Evolutionary conservation across 495 filamentous ascomycete genomes (phyloP).

Genomic region (Talaromyces wortmannii): DNA sequence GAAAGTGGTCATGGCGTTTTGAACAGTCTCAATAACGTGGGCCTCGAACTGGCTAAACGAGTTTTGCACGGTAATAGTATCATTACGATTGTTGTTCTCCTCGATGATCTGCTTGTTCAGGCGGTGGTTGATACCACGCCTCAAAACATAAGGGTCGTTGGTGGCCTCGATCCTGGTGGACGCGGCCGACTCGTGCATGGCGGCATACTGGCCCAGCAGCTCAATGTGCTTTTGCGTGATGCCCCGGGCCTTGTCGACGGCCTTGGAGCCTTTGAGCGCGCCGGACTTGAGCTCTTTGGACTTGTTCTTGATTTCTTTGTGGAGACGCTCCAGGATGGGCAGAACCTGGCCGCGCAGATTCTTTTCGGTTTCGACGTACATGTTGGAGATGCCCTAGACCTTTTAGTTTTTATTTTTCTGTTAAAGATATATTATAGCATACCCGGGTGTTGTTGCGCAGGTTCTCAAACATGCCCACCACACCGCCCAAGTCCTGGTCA

Average conservation of each 20-base stretch:
- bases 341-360: slow-evolving; percentile 75
- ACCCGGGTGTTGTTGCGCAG: slow-evolving; percentile 86
- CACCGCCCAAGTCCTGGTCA: slow-evolving; percentile 74
- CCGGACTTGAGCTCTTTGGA: slow-evolving; percentile 77
- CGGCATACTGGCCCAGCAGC: slow-evolving; percentile 76
- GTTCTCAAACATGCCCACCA: slow-evolving; percentile 87
- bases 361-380: slow-evolving; percentile 83
- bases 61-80: slow-evolving; percentile 81
- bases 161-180: slow-evolving; percentile 53
- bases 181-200: slow-evolving; percentile 62
- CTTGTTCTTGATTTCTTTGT: slow-evolving; percentile 95
- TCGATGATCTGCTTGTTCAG: slow-evolving; percentile 86
- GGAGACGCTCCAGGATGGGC: slow-evolving; percentile 81
- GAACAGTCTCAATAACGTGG: slow-evolving; percentile 77
- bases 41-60: slow-evolving; percentile 84
- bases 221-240: slow-evolving; percentile 93
- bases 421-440: slow-evolving; percentile 9
- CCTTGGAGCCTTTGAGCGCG: slow-evolving; percentile 81
- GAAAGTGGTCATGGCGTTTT: slow-evolving; percentile 74
- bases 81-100: slow-evolving; percentile 90
- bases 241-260: slow-evolving; percentile 82
- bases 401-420: background rate
- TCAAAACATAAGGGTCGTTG: slow-evolving; percentile 85
- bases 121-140: slow-evolving; percentile 72
- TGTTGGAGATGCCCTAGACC: slow-evolving; percentile 66